Evolutionary conservation across 495 filamentous ascomycete genomes (phyloP), one percentile per base, ranked within the genome.

Genomic region (Penicillium psychrofluorescens): DNA sequence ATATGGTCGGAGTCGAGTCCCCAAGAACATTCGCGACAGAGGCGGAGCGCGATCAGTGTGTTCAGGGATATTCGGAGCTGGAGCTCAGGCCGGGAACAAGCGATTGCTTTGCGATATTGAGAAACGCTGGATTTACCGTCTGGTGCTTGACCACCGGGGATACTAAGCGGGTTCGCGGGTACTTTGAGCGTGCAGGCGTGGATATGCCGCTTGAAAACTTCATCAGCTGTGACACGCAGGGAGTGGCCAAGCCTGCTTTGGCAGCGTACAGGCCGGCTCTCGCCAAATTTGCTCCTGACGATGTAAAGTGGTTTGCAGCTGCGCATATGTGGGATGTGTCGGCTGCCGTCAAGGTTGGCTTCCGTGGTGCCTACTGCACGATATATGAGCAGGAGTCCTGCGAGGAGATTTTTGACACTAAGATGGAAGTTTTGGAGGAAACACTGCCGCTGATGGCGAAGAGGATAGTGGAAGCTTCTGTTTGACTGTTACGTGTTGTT

Each of bases 121-220:
- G 60, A 6, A 48, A 64, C 41, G 61, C 53, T 1, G 66, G 66
- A 7, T 72, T 71, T 29, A 68, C 56, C 1, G 55, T 70, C 3
- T 72, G 69, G 69, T 58, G 54, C 1, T 59, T 72, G 9, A 72
- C 69, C 5, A 63, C 67, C 0, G 67, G 59, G 7, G 66, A 70
- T 51, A 27, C 50, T 8, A 51, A 44, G 13, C 44, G 66, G 6
- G 66, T 72, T 10, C 38, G 52, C 8, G 63, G 63, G 7, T 70
- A 70, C 41, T 68, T 72, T 41, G 38, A 54, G 8, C 38, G 54
- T 2, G 61, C 49, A 5, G 68, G 64, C 0, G 37, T 71, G 12
- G 56, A 62, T 8, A 46, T 71, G 43, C 63, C 66, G 6, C 46
- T 47, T 11, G 61, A 63, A 41, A 67, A 67, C 40, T 44, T 70